These are phyloP conservation scores for Pseudocercospora fuligena DNA, from an alignment of 2,329 filamentous ascomycete genomes.

Conservation along the genomic window DNA sequence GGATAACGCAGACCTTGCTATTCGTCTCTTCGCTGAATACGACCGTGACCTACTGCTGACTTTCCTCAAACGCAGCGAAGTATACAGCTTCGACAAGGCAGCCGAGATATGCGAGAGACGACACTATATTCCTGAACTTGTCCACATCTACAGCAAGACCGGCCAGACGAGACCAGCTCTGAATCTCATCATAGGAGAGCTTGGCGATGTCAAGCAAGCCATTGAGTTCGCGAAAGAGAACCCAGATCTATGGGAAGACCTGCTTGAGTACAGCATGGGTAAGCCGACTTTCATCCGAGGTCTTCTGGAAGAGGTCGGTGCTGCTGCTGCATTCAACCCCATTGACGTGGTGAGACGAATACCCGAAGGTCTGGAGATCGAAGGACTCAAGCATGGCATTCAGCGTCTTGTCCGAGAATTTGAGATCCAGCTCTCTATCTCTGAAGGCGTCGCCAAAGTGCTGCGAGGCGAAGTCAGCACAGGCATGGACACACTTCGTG, in stretches of 20 bases:
- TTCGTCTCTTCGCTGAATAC: constrained; percentile 84
- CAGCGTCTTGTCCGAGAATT: constrained; percentile 93
- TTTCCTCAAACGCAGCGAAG: constrained; percentile 78
- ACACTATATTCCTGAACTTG: constrained; percentile 88
- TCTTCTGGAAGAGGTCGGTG: constrained; percentile 90
- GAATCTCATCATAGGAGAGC: constrained; percentile 89
- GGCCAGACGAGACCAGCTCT: constrained; percentile 91
- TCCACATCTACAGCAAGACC: constrained; percentile 93
- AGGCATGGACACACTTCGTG: constrained; percentile 79
- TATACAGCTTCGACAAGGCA: constrained; percentile 84
- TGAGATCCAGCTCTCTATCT: constrained; percentile 92
- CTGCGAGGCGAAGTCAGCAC: constrained; percentile 83
- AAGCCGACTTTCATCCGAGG: constrained; percentile 93
- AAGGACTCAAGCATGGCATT: constrained; percentile 85
- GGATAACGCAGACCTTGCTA: constrained; percentile 82
- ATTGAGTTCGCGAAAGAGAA: constrained; percentile 95
- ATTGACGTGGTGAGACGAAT: constrained; percentile 89
- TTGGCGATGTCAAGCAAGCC: constrained; percentile 87
- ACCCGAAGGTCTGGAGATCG: constrained; percentile 89
- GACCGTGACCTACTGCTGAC: constrained; percentile 82
- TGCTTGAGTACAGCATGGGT: constrained; percentile 96
- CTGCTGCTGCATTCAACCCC: constrained; percentile 75
- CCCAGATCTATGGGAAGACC: constrained; percentile 90
- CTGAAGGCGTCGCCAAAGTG: constrained; percentile 83
- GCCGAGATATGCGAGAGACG: constrained; percentile 76